Conservation (phyloP, 2,329 filamentous ascomycete species). For the Colletotrichum neosansevieriae region DNA sequence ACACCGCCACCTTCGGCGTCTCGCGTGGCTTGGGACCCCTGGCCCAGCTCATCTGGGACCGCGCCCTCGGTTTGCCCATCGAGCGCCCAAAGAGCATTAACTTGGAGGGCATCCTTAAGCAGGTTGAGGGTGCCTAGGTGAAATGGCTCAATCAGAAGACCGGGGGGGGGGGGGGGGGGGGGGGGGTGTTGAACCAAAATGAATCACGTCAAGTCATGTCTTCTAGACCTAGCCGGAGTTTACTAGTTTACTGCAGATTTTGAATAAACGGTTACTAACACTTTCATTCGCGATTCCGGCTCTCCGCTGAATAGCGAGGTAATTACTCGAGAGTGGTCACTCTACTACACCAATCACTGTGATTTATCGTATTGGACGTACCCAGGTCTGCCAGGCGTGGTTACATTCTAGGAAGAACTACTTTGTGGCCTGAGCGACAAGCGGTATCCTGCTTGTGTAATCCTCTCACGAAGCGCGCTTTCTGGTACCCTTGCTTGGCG, state of each 20-base stretch:
- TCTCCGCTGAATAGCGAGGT: too few relatives aligned
- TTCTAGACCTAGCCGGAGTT: slow-evolving; percentile 33
- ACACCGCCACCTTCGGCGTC: slow-evolving; percentile 80
- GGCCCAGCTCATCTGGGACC: slow-evolving; percentile 96
- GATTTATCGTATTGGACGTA: too few relatives aligned
- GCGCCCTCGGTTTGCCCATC: slow-evolving; percentile 92
- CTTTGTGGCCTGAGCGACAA: too few relatives aligned
- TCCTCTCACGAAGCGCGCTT: too few relatives aligned
- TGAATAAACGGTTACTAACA: not conserved
- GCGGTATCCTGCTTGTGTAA: too few relatives aligned
- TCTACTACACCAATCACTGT: too few relatives aligned
- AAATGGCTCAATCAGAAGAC: not conserved
- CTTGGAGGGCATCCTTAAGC: slow-evolving; percentile 84
- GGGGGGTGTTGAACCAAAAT: not conserved
- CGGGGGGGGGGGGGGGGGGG: not conserved
- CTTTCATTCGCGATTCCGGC: too few relatives aligned
- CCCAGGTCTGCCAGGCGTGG: too few relatives aligned
- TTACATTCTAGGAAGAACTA: too few relatives aligned
- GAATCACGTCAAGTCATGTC: not conserved
- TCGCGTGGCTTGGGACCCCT: slow-evolving; percentile 84
- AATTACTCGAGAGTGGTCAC: too few relatives aligned
- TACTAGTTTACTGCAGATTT: not conserved
- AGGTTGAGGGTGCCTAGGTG: slow-evolving; percentile 62
- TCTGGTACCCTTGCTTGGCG: too few relatives aligned
- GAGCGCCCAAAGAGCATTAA: slow-evolving; percentile 99